Evolutionary conservation across 257 asterid species (phyloP).

Genomic region (Solanum chilense): DNA sequence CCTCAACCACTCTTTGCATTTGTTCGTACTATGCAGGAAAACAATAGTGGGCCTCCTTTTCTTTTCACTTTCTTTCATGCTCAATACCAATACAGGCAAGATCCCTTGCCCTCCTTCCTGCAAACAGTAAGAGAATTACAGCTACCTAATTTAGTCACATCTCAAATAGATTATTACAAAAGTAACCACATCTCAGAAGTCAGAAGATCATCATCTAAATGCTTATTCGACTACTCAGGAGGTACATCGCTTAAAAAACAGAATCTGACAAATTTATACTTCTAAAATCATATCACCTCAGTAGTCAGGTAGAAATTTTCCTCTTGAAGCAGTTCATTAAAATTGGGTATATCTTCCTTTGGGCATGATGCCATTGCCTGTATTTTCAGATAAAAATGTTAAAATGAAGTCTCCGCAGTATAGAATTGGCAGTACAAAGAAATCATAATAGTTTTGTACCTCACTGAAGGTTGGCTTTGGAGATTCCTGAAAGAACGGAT

Average conservation of each 20-base stretch:
- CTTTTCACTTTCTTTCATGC: slow-evolving; percentile 35
- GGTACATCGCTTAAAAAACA: background rate
- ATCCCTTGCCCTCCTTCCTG: slow-evolving; percentile 92
- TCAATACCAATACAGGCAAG: slow-evolving; percentile 72
- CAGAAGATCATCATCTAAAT: background rate
- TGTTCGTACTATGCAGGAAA: slow-evolving; percentile 76
- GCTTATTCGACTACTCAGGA: background rate
- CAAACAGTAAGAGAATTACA: background rate
- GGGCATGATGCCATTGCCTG: slow-evolving; percentile 44
- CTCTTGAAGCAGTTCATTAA: slow-evolving; percentile 63
- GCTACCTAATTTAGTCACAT: background rate
- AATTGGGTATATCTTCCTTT: slow-evolving; percentile 53
- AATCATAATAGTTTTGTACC: slow-evolving; percentile 20
- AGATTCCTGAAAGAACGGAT: slow-evolving; percentile 68
- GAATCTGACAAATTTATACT: background rate
- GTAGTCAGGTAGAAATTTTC: slow-evolving; percentile 77
- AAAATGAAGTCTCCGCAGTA: background rate
- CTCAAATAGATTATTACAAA: background rate
- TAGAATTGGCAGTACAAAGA: background rate
- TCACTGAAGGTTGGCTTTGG: slow-evolving; percentile 59
- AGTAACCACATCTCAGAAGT: background rate
- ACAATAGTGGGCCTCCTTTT: slow-evolving; percentile 70
- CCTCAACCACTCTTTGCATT: slow-evolving; percentile 90
- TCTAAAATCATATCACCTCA: slow-evolving; percentile 35
- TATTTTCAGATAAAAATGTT: background rate